These are phyloP conservation scores for Priceomyces haplophilus DNA, from an alignment of 805 yeast species.

Conservation along the genomic window DNA sequence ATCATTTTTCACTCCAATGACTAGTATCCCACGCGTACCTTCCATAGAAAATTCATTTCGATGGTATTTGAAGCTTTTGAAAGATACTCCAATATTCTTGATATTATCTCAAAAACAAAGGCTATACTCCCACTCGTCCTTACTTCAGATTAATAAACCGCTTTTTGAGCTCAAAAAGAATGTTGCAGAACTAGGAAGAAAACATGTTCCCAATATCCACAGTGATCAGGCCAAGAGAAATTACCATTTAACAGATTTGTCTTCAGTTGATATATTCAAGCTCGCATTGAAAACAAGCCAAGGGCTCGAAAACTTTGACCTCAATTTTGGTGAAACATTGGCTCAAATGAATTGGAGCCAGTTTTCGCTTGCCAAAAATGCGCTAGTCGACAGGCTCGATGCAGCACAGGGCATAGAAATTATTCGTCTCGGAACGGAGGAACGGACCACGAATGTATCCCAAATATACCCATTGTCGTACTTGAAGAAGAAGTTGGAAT, in stretches of 20 bases:
- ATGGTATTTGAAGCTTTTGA: conserved; percentile 29
- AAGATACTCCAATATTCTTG: conserved; percentile 28
- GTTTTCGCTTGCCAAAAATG: conserved; percentile 8
- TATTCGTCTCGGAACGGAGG: not conserved
- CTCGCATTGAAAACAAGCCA: conserved; percentile 20
- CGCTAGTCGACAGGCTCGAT: conserved; percentile 9
- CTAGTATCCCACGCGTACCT: conserved; percentile 9
- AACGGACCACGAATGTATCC: not conserved
- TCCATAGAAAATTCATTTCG: conserved; percentile 18
- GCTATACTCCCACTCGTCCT: conserved; percentile 25
- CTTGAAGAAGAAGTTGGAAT: conserved; percentile 4
- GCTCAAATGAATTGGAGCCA: conserved; percentile 8
- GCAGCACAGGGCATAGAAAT: not conserved
- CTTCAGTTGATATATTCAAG: conserved; percentile 26
- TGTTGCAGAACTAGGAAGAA: conserved; percentile 11
- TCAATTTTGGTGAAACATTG: conserved; percentile 4
- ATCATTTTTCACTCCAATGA: conserved; percentile 22
- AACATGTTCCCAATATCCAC: conserved; percentile 3
- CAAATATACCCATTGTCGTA: conserved; percentile 2
- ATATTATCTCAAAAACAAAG: conserved; percentile 26
- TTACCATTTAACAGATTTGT: conserved; percentile 33
- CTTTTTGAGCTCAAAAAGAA: conserved; percentile 11
- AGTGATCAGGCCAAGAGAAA: conserved; percentile 13
- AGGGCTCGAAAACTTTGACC: not conserved
- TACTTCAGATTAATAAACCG: conserved; percentile 22